A percentile compares a stretch with the other conserved stretches of the same genome.
phyloP scores from a whole-genome alignment of 2,329 filamentous ascomycete species.

The Acrocalymma vagum region DNA sequence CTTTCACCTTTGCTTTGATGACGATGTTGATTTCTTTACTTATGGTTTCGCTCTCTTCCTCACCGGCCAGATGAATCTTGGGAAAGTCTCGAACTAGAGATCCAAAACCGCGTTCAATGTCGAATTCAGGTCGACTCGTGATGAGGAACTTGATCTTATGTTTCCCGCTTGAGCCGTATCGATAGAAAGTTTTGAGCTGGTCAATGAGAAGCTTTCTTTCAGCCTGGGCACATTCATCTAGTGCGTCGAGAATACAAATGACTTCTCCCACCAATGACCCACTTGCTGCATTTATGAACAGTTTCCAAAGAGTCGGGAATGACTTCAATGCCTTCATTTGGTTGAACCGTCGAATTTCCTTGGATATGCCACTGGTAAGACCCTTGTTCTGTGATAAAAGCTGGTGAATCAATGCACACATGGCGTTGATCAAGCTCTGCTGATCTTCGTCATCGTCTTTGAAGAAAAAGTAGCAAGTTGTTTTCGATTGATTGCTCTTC shows the following conservation, averaged over 20 bases:
- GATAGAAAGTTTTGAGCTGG: constrained; percentile 16
- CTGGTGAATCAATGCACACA: neutral
- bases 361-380: no score
- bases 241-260: constrained; percentile 22
- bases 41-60: constrained; percentile 26
- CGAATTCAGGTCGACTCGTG: constrained; percentile 26
- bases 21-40: constrained; percentile 27
- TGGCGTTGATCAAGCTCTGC: neutral
- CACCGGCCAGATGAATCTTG: constrained; percentile 25
- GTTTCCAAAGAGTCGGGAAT: no score
- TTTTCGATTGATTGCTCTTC: neutral
- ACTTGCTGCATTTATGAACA: no score
- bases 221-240: constrained; percentile 28
- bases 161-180: constrained; percentile 7
- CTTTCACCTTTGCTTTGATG: constrained; percentile 20
- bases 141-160: constrained; percentile 20
- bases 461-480: neutral
- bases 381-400: neutral
- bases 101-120: constrained; percentile 17
- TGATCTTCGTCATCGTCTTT: neutral
- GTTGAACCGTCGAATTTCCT: no score
- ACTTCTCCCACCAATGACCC: no score
- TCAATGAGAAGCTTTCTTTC: constrained; percentile 20
- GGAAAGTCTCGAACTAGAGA: constrained; percentile 18
- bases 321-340: no score